Base-by-base conservation (phyloP, 2,329 filamentous ascomycete genomes). In the Xylaria sp. region DNA sequence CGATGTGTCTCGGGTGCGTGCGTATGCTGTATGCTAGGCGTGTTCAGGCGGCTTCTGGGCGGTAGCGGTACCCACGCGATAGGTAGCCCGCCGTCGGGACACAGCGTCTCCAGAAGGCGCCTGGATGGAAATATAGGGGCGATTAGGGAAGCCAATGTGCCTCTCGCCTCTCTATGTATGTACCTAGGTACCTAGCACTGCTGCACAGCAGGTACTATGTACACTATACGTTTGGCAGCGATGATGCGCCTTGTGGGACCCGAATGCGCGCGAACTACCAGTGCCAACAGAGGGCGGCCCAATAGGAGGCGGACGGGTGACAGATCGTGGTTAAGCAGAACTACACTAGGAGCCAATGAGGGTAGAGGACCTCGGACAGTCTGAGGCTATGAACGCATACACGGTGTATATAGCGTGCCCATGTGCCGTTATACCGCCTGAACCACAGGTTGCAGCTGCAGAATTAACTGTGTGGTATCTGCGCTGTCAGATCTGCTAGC, bases 221-320 rank as follows among this genome's bases (percentile, higher is more conserved):
- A 23, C 18, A 2, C 50, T 63, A 4, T 7, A n/a, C 8, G 20
- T n/a, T 48, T 20, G 18, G n/a, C 9, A 48, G 46, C 10, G 63
- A 54, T 12, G 48, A 32, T 60, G 39, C 56, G 63, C 25, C 46
- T 66, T 66, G 50, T 66, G 51, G 57, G 34, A 32, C 50, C n/a
- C 18, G 7, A 28, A 32, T 62, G 58, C 46, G 25, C 39, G 55
- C 25, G 37, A 34, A 58, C 41, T 57, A 28, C 23, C 15, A 23
- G 34, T 6, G 13, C 25, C 37, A 50, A 32, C 23, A 57, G 32
- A 13, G 28, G 34, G 52, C 32, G 13, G 55, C 8, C 66, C 62
- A 69, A 69, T 69, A 59, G 66, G 62, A 65, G 56, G 34, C 57
- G 6, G 12, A 51, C 62, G 66, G 61, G 32, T 57, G 25, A 56